Evolutionary conservation across 163 green algal genomes (phyloP).

Genomic region (Coccomyxa subellipsoidea): DNA sequence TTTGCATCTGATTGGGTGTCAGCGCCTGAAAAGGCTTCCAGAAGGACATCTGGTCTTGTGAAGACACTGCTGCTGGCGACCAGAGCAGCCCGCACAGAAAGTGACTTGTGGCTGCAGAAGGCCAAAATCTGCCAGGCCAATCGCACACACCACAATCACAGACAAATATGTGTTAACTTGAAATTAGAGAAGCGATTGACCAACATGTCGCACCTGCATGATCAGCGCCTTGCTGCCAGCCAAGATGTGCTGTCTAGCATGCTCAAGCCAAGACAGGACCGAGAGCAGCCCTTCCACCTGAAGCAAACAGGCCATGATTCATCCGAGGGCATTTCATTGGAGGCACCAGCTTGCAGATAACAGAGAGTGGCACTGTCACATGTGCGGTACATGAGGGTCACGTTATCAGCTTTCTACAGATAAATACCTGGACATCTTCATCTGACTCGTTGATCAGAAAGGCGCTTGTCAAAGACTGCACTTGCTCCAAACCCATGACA

Average conservation of each 20-base stretch:
- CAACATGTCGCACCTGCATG: background rate
- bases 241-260: background rate
- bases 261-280: background rate
- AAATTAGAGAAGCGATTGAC: too few relatives aligned
- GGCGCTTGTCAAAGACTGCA: background rate
- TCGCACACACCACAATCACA: background rate
- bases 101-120: background rate
- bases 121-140: background rate
- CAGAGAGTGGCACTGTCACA: too few relatives aligned
- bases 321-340: too few relatives aligned
- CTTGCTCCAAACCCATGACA: background rate
- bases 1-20: background rate
- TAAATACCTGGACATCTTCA: background rate
- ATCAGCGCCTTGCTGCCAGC: background rate
- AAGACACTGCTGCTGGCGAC: slow-evolving; percentile 4
- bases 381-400: too few relatives aligned
- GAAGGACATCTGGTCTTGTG: background rate
- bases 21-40: background rate
- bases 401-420: too few relatives aligned
- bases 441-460: background rate
- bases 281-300: background rate
- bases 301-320: too few relatives aligned
- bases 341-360: too few relatives aligned
- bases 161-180: too few relatives aligned
- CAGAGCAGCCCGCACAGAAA: background rate